Conservation (phyloP, 192 early-diverging fungal genomes). For the Coemansia sp. region DNA sequence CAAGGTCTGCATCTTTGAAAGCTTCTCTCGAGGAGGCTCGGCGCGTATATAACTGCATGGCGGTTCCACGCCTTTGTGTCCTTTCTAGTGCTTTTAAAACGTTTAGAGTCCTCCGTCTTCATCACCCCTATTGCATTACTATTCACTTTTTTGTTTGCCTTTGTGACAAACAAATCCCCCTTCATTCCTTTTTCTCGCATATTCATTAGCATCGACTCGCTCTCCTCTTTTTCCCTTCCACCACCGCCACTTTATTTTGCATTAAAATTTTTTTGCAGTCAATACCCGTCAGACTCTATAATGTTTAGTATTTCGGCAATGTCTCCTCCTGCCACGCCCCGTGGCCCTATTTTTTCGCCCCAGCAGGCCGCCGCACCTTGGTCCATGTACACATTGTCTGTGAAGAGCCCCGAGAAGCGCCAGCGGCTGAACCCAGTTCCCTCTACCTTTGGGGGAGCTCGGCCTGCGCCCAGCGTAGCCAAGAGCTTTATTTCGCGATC, state of each 20-base stretch:
- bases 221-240: neutral
- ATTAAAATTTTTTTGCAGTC: neutral
- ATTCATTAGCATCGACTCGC: slow-evolving; percentile 9
- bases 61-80: neutral
- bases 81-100: neutral
- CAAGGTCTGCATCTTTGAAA: neutral
- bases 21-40: neutral
- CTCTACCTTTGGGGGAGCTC: neutral
- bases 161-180: neutral
- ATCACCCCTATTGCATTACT: slow-evolving; percentile 6
- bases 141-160: slow-evolving; percentile 2
- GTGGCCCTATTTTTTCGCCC: slow-evolving; percentile 34
- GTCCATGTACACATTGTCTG: slow-evolving; percentile 25
- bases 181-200: neutral
- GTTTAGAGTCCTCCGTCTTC: slow-evolving; percentile 1
- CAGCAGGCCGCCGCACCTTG: slow-evolving; percentile 17
- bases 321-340: slow-evolving; percentile 35
- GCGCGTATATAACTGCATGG: slow-evolving; percentile 5
- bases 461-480: neutral
- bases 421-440: slow-evolving; percentile 17
- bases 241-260: neutral
- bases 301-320: slow-evolving; percentile 36
- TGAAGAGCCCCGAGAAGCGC: slow-evolving; percentile 24
- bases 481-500: slow-evolving; percentile 10
- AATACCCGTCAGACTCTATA: neutral